These are phyloP conservation scores for Tulasnella sp. DNA, from an alignment of 768 basidiomycete genomes.

Conservation along the genomic window DNA sequence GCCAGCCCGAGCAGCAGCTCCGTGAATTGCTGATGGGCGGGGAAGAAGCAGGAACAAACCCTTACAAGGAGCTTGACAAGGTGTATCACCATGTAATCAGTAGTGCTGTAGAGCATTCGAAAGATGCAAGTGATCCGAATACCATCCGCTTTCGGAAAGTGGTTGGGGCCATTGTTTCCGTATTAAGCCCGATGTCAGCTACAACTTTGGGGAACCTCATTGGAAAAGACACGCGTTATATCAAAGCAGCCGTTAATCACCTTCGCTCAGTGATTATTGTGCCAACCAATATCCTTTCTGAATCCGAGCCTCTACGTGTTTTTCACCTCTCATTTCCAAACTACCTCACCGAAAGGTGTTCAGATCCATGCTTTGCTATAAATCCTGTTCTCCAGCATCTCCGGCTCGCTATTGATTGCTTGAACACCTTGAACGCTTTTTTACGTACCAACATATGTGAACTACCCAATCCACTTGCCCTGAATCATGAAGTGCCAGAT, in stretches of 20 bases:
- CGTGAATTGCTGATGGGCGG: background rate
- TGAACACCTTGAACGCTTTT: background rate
- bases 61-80: background rate
- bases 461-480: background rate
- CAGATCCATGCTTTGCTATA: background rate
- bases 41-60: background rate
- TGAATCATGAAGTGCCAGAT: background rate
- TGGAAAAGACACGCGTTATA: background rate
- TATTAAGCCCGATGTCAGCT: background rate
- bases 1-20: background rate
- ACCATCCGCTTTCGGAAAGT: background rate
- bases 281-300: too few species aligned
- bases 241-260: background rate
- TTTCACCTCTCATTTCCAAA: conserved; percentile 12
- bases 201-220: background rate
- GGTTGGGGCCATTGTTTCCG: conserved; percentile 10
- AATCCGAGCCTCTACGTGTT: conserved; percentile 1
- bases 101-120: background rate
- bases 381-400: background rate
- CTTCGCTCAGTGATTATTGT: conserved; percentile 8
- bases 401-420: background rate
- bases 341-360: conserved; percentile 8
- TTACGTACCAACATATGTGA: background rate
- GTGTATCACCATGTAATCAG: background rate
- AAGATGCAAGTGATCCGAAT: background rate